Conservation (phyloP, 176 grass and related monocot genomes). For the Zea mays region Zm-B73-REFERENCE-NAM-5.0 NC_050098.1:208102501-208103000, state of each 20-base stretch:
- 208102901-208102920: constrained; percentile 9
- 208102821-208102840: background rate
- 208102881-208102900: background rate
- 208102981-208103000: background rate
- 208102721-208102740: background rate
- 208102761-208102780: background rate
- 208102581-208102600: background rate
- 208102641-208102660: background rate
- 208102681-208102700: background rate
- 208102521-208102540: background rate
- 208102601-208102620: background rate
- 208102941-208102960: background rate
- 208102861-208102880: background rate
- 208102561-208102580: background rate
- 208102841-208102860: background rate
- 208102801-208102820: background rate
- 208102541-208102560: background rate
- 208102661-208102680: background rate
- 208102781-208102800: background rate
- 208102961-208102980: background rate
- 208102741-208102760: background rate
- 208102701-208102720: background rate
- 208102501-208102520: background rate
- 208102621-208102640: background rate
- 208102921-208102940: constrained; percentile 14